phyloP scores from a whole-genome alignment of 305 asterid species.

The Fraxinus nigra region DNA sequence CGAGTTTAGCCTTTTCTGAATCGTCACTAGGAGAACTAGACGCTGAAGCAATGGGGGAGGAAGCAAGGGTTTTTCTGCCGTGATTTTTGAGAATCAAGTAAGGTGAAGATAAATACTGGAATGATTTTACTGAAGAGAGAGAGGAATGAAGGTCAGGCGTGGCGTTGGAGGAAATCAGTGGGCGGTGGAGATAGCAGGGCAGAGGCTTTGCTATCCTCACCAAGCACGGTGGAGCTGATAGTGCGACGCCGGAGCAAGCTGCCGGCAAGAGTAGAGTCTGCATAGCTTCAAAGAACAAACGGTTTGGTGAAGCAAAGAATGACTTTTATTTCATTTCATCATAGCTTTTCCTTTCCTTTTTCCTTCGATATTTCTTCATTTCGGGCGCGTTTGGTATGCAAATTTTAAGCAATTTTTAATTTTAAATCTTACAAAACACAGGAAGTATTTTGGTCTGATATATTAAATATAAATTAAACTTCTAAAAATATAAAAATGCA shows the following conservation, averaged over 20 bases:
- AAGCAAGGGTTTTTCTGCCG: constrained; percentile 39
- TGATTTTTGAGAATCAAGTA: constrained; percentile 30
- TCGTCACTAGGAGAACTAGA: constrained; percentile 55
- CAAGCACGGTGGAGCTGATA: constrained; percentile 34
- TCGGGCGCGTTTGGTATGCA: no score
- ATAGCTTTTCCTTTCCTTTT: not conserved
- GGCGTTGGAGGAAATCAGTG: constrained; percentile 22
- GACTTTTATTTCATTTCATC: not conserved
- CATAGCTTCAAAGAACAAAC: constrained; percentile 40
- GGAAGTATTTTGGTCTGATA: no score
- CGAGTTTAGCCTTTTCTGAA: constrained; percentile 68
- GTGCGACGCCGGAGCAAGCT: constrained; percentile 57
- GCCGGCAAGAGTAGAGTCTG: constrained; percentile 81
- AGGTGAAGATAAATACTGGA: constrained; percentile 39
- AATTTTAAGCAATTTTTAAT: no score
- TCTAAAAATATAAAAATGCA: no score
- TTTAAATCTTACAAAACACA: no score
- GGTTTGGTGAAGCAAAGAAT: constrained; percentile 10
- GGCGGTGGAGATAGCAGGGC: constrained; percentile 19
- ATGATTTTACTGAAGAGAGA: constrained; percentile 34
- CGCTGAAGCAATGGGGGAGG: constrained; percentile 45
- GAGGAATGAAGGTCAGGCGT: constrained; percentile 33
- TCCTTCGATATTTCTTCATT: not conserved
- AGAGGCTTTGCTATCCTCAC: constrained; percentile 27
- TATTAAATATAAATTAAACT: no score